Evolutionary conservation across 2,329 filamentous ascomycete species (phyloP).

Genomic region (Pseudogymnoascus sp.): DNA sequence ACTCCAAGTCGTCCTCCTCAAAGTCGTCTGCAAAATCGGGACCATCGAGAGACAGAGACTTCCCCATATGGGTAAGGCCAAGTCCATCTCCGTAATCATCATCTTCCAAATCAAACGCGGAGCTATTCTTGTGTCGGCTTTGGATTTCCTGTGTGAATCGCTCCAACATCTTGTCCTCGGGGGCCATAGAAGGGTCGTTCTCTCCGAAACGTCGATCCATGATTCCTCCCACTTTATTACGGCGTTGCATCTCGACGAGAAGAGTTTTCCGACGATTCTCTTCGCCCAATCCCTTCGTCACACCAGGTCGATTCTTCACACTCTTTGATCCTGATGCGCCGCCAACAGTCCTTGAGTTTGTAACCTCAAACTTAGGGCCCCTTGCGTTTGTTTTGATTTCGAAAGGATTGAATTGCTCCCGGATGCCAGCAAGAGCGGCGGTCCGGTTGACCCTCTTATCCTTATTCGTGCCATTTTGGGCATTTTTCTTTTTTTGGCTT

Average conservation of each 20-base stretch:
- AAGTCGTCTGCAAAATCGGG: conserved; percentile 61
- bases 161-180: conserved; percentile 86
- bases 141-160: conserved; percentile 86
- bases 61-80: conserved; percentile 74
- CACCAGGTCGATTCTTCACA: conserved; percentile 65
- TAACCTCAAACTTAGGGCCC: conserved; percentile 78
- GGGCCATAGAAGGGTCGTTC: conserved; percentile 85
- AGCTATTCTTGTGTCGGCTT: conserved; percentile 63
- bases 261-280: conserved; percentile 76
- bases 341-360: conserved; percentile 51
- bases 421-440: conserved; percentile 73
- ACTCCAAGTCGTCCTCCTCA: conserved; percentile 62
- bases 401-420: conserved; percentile 96
- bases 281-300: conserved; percentile 79
- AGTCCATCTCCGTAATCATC: conserved; percentile 59
- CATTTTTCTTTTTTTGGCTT: conserved; percentile 75
- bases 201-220: conserved; percentile 92
- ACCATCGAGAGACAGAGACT: conserved; percentile 57
- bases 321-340: conserved; percentile 44
- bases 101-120: conserved; percentile 86
- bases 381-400: conserved; percentile 76
- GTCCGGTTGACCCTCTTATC: conserved; percentile 71
- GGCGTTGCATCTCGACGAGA: conserved; percentile 78
- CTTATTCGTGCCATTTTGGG: conserved; percentile 53
- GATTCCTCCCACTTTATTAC: conserved; percentile 87